Conservation (phyloP, 176 grass and related monocot species). For the Oryza nivara region DNA sequence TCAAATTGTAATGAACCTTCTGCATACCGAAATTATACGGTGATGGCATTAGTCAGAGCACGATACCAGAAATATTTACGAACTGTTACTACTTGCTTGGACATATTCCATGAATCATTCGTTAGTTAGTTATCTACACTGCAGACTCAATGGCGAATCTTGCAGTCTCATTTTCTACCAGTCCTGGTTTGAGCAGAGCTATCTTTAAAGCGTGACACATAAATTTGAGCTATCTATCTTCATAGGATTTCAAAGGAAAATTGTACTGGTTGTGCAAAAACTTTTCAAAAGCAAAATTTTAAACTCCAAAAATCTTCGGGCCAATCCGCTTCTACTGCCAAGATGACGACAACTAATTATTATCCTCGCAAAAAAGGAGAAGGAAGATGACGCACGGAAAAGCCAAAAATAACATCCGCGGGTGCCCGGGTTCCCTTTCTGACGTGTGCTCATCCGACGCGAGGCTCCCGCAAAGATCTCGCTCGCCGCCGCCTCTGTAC, state of each 20-base stretch:
- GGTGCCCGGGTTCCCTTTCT: neutral
- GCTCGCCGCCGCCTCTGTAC: neutral
- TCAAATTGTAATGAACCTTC: slow-evolving; percentile 15
- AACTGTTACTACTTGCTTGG: too few relatives aligned
- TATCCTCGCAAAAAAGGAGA: neutral
- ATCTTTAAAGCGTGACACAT: too few relatives aligned
- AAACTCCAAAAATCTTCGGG: too few relatives aligned
- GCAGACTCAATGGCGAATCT: too few relatives aligned
- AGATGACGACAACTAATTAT: too few relatives aligned
- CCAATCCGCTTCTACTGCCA: too few relatives aligned
- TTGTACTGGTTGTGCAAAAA: neutral
- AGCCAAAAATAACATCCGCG: neutral
- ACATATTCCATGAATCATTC: too few relatives aligned
- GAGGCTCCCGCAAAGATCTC: neutral
- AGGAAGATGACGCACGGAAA: neutral
- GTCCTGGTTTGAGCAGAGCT: too few relatives aligned
- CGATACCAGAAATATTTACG: neutral
- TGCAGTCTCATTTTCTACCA: too few relatives aligned
- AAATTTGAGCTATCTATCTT: too few relatives aligned
- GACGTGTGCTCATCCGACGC: neutral
- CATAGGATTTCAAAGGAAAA: neutral
- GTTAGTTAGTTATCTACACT: too few relatives aligned
- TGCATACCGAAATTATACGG: slow-evolving; percentile 21
- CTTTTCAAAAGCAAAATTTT: neutral
- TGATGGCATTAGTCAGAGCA: slow-evolving; percentile 29